Evolutionary conservation across 1,284 basidiomycete genomes (phyloP).

Genomic region (Ustilago xerochloae): DNA sequence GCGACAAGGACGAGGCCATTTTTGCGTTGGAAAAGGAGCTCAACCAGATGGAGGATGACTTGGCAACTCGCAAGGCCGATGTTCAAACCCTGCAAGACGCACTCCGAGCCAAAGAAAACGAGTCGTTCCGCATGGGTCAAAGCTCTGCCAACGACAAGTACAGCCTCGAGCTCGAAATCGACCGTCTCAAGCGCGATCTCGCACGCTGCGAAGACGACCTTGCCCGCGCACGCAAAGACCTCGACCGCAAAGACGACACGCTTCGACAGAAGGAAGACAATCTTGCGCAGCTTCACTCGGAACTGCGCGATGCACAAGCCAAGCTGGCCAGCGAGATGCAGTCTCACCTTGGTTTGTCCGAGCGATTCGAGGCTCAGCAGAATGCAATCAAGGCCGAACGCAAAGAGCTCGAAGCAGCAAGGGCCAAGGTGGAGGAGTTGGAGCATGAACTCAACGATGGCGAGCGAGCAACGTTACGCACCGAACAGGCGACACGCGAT

Average conservation of each 20-base stretch:
- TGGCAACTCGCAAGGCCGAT: constrained; percentile 49
- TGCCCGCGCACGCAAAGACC: constrained; percentile 77
- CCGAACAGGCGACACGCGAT: constrained; percentile 84
- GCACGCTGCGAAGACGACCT: constrained; percentile 84
- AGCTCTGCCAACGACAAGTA: constrained; percentile 83
- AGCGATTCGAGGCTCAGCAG: constrained; percentile 63
- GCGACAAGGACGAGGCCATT: constrained; percentile 60
- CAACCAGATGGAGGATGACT: constrained; percentile 46
- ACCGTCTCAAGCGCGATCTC: constrained; percentile 85
- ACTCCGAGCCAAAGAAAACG: constrained; percentile 74
- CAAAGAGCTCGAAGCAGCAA: constrained; percentile 47
- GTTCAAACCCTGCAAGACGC: constrained; percentile 74
- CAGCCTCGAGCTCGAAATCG: constrained; percentile 89
- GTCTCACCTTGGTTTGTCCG: constrained; percentile 53
- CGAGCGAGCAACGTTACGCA: constrained; percentile 77
- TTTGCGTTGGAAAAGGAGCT: constrained; percentile 56
- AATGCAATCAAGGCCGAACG: constrained; percentile 41
- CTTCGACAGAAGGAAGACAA: constrained; percentile 77
- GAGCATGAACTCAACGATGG: constrained; percentile 86
- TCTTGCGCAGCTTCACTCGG: constrained; percentile 72
- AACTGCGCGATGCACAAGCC: constrained; percentile 53
- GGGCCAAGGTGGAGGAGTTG: constrained; percentile 73
- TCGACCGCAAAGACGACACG: constrained; percentile 77
- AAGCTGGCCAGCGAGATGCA: constrained; percentile 63
- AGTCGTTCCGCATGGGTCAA: constrained; percentile 78